Conservation (phyloP, 257 asterid species). For the Jasminum sambac region DNA sequence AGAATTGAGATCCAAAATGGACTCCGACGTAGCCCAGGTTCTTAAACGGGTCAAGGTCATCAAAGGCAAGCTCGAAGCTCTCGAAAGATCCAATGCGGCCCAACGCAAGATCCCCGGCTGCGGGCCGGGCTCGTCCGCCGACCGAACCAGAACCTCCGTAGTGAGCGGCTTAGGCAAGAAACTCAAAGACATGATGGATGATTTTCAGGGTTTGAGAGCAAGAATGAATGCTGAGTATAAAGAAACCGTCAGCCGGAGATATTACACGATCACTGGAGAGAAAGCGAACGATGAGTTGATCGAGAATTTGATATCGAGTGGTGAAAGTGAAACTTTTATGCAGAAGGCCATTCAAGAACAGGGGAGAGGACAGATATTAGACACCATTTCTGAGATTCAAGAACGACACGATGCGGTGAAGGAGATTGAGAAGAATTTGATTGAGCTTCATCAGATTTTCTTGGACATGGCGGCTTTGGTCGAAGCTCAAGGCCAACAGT, state of each 20-base stretch:
- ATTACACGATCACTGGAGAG: neutral
- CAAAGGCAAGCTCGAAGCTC: constrained; percentile 5
- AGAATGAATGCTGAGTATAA: neutral
- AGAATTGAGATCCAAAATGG: neutral
- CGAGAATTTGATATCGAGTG: constrained; percentile 2
- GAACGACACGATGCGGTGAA: constrained; percentile 3
- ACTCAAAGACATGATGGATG: constrained; percentile 4
- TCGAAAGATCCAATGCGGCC: neutral
- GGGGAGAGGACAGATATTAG: neutral
- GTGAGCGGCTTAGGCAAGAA: neutral
- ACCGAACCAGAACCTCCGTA: neutral
- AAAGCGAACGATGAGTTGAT: neutral
- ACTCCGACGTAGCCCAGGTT: constrained; percentile 4
- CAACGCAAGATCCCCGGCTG: neutral
- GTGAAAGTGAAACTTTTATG: neutral
- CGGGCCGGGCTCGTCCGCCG: neutral
- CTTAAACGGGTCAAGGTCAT: constrained; percentile 1
- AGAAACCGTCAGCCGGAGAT: neutral
- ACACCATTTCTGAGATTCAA: neutral
- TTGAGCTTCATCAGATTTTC: constrained; percentile 3
- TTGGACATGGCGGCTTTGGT: neutral
- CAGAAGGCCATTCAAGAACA: constrained; percentile 6
- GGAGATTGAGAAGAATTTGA: constrained; percentile 4
- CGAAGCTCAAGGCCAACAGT: neutral
- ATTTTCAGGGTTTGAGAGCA: constrained; percentile 2